Evolutionary conservation across 371 early-diverging fungal species (phyloP).

Genomic region (Cokeromyces recurvatus): DNA sequence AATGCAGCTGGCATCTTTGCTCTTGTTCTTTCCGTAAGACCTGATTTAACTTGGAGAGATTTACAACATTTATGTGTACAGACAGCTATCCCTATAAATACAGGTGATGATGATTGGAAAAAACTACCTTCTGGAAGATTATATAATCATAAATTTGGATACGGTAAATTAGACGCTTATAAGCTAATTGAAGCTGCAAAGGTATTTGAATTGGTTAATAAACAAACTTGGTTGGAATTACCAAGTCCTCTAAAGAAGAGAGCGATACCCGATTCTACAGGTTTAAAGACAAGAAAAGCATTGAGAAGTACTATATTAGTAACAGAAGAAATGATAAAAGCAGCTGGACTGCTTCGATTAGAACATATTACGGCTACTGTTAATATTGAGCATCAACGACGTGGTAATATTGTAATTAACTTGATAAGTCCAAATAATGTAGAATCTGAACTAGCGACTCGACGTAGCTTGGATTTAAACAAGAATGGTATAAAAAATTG

Average conservation of each 20-base stretch:
- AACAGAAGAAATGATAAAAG: conserved; percentile 44
- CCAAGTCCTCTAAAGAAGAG: conserved; percentile 39
- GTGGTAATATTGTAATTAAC: conserved; percentile 79
- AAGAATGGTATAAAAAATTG: conserved; percentile 79
- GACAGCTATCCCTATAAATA: conserved; percentile 72
- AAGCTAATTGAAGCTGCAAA: conserved; percentile 78
- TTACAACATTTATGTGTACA: conserved; percentile 80
- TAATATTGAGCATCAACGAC: conserved; percentile 69
- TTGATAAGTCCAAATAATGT: conserved; percentile 70
- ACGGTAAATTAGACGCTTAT: conserved; percentile 86
- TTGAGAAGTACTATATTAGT: conserved; percentile 41
- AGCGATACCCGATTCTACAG: conserved; percentile 54
- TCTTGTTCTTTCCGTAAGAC: conserved; percentile 78
- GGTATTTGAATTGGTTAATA: conserved; percentile 55
- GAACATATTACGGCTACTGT: conserved; percentile 90
- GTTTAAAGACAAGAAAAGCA: conserved; percentile 22
- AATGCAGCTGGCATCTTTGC: conserved; percentile 92
- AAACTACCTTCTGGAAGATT: conserved; percentile 55
- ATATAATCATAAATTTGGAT: conserved; percentile 90
- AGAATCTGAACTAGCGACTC: conserved; percentile 63
- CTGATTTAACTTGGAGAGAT: conserved; percentile 93
- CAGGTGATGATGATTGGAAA: conserved; percentile 61
- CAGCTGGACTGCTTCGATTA: conserved; percentile 53
- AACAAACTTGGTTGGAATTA: conserved; percentile 56
- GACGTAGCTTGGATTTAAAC: conserved; percentile 62